These are phyloP conservation scores for Rhizoclosmatium sp. DNA, from an alignment of 192 early-diverging fungal species.

Conservation along the genomic window DNA sequence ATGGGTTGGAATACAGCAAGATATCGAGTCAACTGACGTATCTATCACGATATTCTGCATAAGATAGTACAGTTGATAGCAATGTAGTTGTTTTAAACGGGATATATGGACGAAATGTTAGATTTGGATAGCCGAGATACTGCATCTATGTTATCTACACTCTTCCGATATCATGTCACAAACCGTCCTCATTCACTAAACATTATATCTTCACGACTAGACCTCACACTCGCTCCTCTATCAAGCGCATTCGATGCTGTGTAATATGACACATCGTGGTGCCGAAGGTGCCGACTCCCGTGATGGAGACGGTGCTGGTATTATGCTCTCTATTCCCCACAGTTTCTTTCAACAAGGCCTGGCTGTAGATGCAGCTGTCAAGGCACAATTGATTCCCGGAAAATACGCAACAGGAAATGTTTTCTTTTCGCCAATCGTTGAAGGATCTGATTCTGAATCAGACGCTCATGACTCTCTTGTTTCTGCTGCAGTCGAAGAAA, in stretches of 20 bases:
- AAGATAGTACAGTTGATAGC: no score
- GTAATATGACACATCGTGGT: constrained; percentile 99
- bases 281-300: constrained; percentile 91
- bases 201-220: constrained; percentile 36
- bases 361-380: constrained; percentile 66
- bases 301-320: constrained; percentile 98
- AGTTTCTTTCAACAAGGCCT: constrained; percentile 65
- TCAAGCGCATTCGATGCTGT: constrained; percentile 89
- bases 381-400: constrained; percentile 74
- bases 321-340: constrained; percentile 96
- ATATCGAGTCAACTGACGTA: background rate
- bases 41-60: background rate
- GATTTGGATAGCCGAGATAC: background rate
- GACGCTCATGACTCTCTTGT: constrained; percentile 54
- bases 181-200: background rate
- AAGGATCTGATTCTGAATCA: constrained; percentile 71
- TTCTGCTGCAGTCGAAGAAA: constrained; percentile 17
- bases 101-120: no score
- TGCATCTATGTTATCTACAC: background rate
- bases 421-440: constrained; percentile 79
- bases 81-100: no score
- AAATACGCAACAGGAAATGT: constrained; percentile 98
- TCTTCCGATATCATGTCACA: background rate
- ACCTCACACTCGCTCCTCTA: constrained; percentile 84
- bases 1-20: background rate